These are phyloP conservation scores for Arabis alpina DNA, from an alignment of 345 rosid species.

Conservation along the genomic window DNA sequence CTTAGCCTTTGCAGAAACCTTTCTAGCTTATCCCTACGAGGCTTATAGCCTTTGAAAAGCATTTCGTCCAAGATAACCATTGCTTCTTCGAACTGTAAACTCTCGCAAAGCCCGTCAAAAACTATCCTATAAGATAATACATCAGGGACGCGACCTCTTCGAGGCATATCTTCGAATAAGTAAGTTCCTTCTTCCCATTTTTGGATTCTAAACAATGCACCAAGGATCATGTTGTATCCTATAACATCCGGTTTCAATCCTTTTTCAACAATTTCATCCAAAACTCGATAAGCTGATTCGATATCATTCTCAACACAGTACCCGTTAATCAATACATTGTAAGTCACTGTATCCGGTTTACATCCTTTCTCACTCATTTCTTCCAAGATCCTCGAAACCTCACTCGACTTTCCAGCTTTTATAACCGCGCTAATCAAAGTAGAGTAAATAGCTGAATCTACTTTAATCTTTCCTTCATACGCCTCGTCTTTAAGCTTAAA, in stretches of 20 bases:
- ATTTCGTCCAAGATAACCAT: conserved; percentile 73
- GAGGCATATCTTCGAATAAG: conserved; percentile 82
- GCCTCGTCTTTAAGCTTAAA: conserved; percentile 74
- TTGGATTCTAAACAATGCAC: conserved; percentile 57
- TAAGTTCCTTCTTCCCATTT: conserved; percentile 66
- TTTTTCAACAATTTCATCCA: conserved; percentile 60
- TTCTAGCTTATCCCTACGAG: conserved; percentile 47
- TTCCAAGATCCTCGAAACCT: conserved; percentile 51
- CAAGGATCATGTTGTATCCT: conserved; percentile 67
- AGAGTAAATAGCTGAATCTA: conserved; percentile 62
- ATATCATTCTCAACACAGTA: conserved; percentile 59
- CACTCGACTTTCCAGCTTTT: conserved; percentile 58
- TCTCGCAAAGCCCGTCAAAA: conserved; percentile 67
- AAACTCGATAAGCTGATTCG: conserved; percentile 53
- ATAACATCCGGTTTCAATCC: conserved; percentile 70
- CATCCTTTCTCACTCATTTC: conserved; percentile 69
- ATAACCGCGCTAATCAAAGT: conserved; percentile 60
- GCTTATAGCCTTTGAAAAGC: conserved; percentile 73
- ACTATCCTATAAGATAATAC: conserved; percentile 71
- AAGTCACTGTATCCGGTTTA: conserved; percentile 59
- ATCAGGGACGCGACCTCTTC: conserved; percentile 74
- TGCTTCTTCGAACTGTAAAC: conserved; percentile 60
- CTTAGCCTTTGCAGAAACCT: conserved; percentile 52
- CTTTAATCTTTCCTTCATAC: conserved; percentile 42
- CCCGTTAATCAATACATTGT: conserved; percentile 65